A percentile compares a stretch with the other conserved stretches of the same genome.
Evolutionary conservation across 1,284 basidiomycete species (phyloP).

Genomic region (Marasmius sp.): DNA sequence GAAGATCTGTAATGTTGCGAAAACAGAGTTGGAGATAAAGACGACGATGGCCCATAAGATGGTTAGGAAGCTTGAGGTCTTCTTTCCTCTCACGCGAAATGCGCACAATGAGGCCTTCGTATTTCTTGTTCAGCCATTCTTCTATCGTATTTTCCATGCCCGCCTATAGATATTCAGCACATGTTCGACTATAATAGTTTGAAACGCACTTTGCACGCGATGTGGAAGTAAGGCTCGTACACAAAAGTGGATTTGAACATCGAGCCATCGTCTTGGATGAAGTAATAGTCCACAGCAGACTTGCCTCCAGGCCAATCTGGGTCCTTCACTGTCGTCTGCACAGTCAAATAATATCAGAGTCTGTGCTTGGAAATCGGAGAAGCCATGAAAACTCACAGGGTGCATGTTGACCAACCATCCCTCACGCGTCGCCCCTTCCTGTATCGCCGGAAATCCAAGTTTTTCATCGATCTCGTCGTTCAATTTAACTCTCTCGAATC

Average conservation of each 20-base stretch:
- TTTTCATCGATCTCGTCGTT: conserved; percentile 92
- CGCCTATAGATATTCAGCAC: conserved; percentile 41
- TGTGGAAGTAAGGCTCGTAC: conserved; percentile 94
- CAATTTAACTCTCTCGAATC: conserved; percentile 76
- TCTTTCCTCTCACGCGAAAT: conserved; percentile 87
- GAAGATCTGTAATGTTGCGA: conserved; percentile 90
- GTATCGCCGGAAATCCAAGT: conserved; percentile 82
- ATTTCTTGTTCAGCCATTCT: conserved; percentile 94
- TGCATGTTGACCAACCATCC: conserved; percentile 99
- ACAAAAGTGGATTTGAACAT: conserved; percentile 95
- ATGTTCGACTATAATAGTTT: neutral
- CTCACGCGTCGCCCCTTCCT: conserved; percentile 71
- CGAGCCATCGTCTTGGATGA: conserved; percentile 94
- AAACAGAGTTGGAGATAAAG: conserved; percentile 91
- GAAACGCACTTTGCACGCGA: conserved; percentile 80
- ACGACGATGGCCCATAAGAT: conserved; percentile 89
- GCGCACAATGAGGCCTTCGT: conserved; percentile 82
- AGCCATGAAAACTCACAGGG: conserved; percentile 60
- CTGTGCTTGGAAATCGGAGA: neutral
- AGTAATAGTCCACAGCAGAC: conserved; percentile 95
- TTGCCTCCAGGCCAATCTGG: conserved; percentile 78
- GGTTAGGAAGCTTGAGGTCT: conserved; percentile 94
- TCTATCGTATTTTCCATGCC: conserved; percentile 92
- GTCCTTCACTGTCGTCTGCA: conserved; percentile 83
- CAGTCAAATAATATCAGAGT: neutral